A percentile compares a stretch with the other conserved stretches of the same genome.
These are phyloP conservation scores for Clarireedia paspali DNA, from an alignment of 2,329 filamentous ascomycete species.

Conservation along the genomic window DNA sequence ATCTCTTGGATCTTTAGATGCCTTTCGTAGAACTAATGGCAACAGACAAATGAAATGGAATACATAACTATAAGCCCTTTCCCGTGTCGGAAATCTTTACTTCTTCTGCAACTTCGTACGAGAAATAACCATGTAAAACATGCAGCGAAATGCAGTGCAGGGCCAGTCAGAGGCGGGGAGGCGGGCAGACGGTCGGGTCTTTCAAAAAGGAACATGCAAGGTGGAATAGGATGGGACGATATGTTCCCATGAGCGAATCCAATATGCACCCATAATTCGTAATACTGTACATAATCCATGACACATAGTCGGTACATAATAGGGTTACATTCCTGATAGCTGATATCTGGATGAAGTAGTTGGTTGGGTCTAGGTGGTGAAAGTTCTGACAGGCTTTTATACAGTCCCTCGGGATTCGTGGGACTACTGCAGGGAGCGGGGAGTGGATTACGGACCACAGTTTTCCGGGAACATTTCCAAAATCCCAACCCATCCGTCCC, in stretches of 20 bases:
- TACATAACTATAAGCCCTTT: neutral
- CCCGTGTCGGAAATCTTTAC: constrained; percentile 1
- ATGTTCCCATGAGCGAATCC: too few species aligned
- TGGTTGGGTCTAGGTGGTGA: neutral
- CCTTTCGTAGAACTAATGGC: neutral
- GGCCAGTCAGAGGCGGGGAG: neutral
- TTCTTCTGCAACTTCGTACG: neutral
- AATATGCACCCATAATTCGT: too few species aligned
- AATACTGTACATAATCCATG: too few species aligned
- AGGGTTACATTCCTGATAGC: neutral
- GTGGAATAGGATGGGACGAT: too few species aligned
- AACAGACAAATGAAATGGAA: neutral
- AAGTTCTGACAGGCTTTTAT: too few species aligned
- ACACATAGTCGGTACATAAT: neutral
- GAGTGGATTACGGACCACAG: neutral
- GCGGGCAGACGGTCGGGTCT: too few species aligned
- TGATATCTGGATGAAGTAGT: neutral
- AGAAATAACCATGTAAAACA: neutral
- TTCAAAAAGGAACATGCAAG: too few species aligned
- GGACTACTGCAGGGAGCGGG: neutral
- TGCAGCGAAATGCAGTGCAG: neutral
- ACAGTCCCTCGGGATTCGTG: too few species aligned
- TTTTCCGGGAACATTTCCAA: too few species aligned
- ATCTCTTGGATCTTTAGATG: neutral
- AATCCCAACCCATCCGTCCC: too few species aligned